Evolutionary conservation across 257 asterid species (phyloP).

Genomic region (Handroanthus guayacan): DNA sequence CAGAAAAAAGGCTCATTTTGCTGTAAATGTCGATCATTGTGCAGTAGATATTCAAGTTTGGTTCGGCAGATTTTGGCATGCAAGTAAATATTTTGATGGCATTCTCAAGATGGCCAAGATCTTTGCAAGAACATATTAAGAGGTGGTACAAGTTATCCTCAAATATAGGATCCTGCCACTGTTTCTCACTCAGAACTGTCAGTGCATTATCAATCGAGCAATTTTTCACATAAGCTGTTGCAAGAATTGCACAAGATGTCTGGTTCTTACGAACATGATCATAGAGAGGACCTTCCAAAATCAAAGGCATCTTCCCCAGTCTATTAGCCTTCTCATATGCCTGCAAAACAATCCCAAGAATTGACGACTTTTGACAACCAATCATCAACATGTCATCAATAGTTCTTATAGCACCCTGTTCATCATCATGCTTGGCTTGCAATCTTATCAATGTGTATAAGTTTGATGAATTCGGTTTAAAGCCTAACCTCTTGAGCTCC

Average conservation of each 20-base stretch:
- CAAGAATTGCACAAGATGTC: constrained; percentile 72
- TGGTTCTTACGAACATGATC: constrained; percentile 65
- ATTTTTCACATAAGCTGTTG: constrained; percentile 69
- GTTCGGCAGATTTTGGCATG: constrained; percentile 67
- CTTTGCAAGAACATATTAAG: constrained; percentile 88
- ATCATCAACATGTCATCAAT: constrained; percentile 71
- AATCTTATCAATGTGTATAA: constrained; percentile 80
- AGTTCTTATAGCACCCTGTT: constrained; percentile 56
- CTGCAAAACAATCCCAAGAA: constrained; percentile 76
- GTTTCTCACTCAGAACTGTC: constrained; percentile 62
- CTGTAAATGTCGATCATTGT: constrained; percentile 87
- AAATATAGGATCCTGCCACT: constrained; percentile 75
- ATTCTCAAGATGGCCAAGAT: constrained; percentile 60
- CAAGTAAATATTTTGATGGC: constrained; percentile 64
- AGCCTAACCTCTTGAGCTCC: constrained; percentile 69
- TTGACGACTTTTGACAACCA: constrained; percentile 73
- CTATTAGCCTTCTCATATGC: constrained; percentile 75
- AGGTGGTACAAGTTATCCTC: constrained; percentile 88
- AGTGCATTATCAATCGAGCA: constrained; percentile 69
- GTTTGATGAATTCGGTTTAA: constrained; percentile 76
- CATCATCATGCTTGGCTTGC: constrained; percentile 76
- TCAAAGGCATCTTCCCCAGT: constrained; percentile 54
- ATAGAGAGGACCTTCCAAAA: constrained; percentile 61
- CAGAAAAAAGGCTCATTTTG: constrained; percentile 54
- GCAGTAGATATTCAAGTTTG: constrained; percentile 79